Base-by-base conservation (phyloP, 768 basidiomycete genomes). In the Boletus rubroflammeus region DNA sequence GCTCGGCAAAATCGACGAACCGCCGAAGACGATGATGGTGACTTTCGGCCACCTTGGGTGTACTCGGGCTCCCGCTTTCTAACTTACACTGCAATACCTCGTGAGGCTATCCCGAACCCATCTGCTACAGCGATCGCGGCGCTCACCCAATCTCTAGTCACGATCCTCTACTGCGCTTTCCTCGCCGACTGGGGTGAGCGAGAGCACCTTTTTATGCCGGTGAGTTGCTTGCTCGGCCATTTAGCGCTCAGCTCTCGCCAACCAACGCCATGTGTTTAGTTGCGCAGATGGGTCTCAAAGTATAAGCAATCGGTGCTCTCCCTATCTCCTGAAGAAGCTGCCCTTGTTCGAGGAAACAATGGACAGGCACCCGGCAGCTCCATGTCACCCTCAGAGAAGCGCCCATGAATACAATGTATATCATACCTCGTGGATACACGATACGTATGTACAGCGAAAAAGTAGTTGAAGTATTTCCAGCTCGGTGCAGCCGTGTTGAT, bases 141-240 rank as follows among this genome's bases (percentile, higher is more conserved):
- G 17, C 49, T 56, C 39, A 67, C 32, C 0, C 47, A 36, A 26
- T n/a, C 14, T 55, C 40, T 58, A 88, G 85, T 73, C 23, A 71
- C 78, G n/a, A 64, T 75, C 15, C 36, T 82, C 4, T 88, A 88
- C 57, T 77, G 77, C 3, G 72, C 84, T 21, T 84, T 88, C 64
- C 67, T 83, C 52, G 78, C 81, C 47, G 84, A 88, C 65, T 88
- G 81, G 67, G 86, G 86, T 4, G 81, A 85, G n/a, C 73, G 75
- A 44, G 86, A 88, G 23, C 85, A 88, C 65, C 82, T 86, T 26
- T 88, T 86, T 67, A 79, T 77, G 67, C 81, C 83, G 23, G 85
- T 86, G 57, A 65, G 82, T 75, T 32, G 54, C 39, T 41, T 48
- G 41, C 29, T 40, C 35, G n/a, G 17, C 28, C 38, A 32, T 45